A percentile compares a stretch with the other conserved stretches of the same genome.
Evolutionary conservation across 805 yeast species (phyloP).

Genomic region (Geotrichum ghanense): DNA sequence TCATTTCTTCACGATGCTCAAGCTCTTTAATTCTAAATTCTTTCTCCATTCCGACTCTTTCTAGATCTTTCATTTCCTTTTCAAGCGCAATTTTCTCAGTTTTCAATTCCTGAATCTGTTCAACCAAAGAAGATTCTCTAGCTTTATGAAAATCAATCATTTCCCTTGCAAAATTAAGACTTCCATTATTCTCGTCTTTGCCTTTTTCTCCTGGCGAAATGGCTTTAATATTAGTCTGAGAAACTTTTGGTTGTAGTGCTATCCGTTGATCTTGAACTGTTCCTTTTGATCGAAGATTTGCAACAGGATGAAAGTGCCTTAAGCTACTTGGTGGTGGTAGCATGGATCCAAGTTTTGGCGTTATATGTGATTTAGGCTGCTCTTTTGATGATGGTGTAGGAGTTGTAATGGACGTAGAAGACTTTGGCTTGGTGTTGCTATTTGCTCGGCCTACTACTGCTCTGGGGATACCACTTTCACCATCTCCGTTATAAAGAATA

Average conservation of each 20-base stretch:
- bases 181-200: neutral
- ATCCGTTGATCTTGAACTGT: no score
- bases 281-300: no score
- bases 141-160: neutral
- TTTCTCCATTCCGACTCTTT: constrained; percentile 17
- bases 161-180: neutral
- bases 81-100: constrained; percentile 29
- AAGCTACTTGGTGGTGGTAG: no score
- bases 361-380: no score
- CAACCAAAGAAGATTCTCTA: constrained; percentile 2
- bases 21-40: constrained; percentile 29
- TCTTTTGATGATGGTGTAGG: no score
- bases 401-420: no score
- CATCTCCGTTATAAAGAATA: neutral
- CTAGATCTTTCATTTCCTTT: constrained; percentile 23
- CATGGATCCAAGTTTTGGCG: no score
- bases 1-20: constrained; percentile 26
- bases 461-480: neutral
- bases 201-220: neutral
- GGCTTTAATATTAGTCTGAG: neutral
- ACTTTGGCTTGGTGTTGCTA: neutral
- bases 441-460: neutral
- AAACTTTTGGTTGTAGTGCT: neutral
- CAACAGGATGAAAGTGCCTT: no score
- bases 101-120: constrained; percentile 16